Base-by-base conservation (phyloP, 345 rosid species). In the Chamaenerion angustifolium region DNA sequence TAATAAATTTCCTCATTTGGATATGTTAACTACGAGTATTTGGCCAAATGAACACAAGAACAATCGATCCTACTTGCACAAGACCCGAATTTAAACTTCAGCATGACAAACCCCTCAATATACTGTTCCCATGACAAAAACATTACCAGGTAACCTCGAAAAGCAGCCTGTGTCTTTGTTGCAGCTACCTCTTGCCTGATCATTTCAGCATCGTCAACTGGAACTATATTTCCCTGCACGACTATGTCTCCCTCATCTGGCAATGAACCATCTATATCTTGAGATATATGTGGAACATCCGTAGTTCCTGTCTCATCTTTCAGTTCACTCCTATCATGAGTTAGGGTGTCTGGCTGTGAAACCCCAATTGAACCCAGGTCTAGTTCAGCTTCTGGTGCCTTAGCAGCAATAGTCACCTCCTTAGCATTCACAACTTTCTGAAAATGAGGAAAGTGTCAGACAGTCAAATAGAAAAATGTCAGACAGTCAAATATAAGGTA, bases 141-240 rank as follows among this genome's bases (percentile, higher is more conserved):
- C 25, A 62, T 66, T 89, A 89, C 97, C 97, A 83, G 63, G 71
- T 78, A 83, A 48, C 98, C 95, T 76, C 94, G 76, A 69, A 90
- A 90, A 55, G 84, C 85, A 70, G 98, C 95, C 68, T 90, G 98
- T n/a, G 72, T 80, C 56, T 70, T 62, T n/a, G 76, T 86, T 15
- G 92, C 92, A 46, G 98, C 86, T 56, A 68, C 55, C 68, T 81
- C 88, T 56, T 57, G 69, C 57, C 61, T 73, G 19, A 62, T 52
- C 64, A 64, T 76, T 64, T 78, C 86, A 46, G 78, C 77, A 56
- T 81, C 76, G 35, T 70, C 53, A 14, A 60, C 63, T 48, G 62
- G 55, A 40, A 47, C 58, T 18, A 48, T 19, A 18, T 60, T 57
- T 45, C 37, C 59, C 55, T 72, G 77, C 12, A 54, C 55, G 46